Conservation (phyloP, 345 rosid genomes). For the Rubroshorea leprosula region DNA sequence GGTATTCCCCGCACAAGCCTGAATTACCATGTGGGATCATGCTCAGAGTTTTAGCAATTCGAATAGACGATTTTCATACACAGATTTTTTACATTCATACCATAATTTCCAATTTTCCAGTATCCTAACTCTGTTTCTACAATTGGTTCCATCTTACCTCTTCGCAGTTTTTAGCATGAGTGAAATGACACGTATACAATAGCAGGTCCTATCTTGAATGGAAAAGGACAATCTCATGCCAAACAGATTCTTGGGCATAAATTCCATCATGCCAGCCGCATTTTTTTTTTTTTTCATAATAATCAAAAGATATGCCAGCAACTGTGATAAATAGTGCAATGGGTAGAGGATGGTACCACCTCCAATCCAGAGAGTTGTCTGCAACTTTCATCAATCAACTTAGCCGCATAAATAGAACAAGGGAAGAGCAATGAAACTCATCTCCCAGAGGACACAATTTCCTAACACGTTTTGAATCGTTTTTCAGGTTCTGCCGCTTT, state of each 20-base stretch:
- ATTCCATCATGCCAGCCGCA: too few relatives aligned
- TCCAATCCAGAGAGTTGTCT: background rate
- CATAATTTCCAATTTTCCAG: background rate
- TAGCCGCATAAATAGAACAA: background rate
- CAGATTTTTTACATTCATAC: background rate
- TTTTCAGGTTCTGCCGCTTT: conserved; percentile 21
- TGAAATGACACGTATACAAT: background rate
- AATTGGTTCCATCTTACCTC: background rate
- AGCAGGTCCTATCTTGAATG: too few relatives aligned
- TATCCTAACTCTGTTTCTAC: background rate
- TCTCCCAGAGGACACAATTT: background rate
- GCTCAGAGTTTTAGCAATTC: background rate
- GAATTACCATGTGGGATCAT: background rate
- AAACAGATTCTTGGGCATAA: background rate
- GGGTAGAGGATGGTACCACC: background rate
- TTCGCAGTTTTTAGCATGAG: background rate
- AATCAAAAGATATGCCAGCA: background rate
- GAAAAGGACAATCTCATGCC: too few relatives aligned
- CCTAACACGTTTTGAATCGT: background rate
- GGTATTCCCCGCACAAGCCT: background rate
- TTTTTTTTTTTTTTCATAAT: too few relatives aligned
- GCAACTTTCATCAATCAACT: background rate
- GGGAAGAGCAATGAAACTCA: background rate
- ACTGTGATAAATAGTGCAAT: background rate
- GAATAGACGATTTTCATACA: background rate